phyloP scores from a whole-genome alignment of 257 asterid species.

The Rubia yunnanensis region DNA sequence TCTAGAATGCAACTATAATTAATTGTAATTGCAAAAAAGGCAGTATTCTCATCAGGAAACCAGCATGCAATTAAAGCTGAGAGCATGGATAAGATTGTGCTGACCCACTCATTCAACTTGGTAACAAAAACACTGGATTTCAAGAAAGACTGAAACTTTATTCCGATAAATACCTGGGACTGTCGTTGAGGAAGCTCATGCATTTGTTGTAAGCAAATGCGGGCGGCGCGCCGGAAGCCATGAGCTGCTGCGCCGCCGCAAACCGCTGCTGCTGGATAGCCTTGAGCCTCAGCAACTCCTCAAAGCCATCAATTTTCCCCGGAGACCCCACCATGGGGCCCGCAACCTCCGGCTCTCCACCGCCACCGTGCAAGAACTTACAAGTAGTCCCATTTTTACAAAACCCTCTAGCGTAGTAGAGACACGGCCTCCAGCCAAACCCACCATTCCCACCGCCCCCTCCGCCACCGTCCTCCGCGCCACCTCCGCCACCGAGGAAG shows the following conservation, averaged over 20 bases:
- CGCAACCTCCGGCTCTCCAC: slow-evolving; percentile 14
- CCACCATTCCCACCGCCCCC: slow-evolving; percentile 30
- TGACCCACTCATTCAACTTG: not conserved
- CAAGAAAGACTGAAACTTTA: slow-evolving; percentile 14
- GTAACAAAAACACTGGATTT: not conserved
- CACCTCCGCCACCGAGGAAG: slow-evolving; percentile 44
- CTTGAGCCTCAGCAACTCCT: slow-evolving; percentile 60
- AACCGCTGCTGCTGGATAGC: slow-evolving; percentile 77
- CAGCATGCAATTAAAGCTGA: not conserved
- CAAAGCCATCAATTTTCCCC: slow-evolving; percentile 38
- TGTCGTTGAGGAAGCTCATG: slow-evolving; percentile 47
- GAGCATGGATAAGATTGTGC: not conserved
- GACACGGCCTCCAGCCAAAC: slow-evolving; percentile 72
- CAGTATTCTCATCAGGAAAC: not conserved
- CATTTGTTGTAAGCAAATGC: slow-evolving; percentile 51
- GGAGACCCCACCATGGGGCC: slow-evolving; percentile 47
- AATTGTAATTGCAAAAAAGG: not conserved
- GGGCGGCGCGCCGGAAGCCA: slow-evolving; percentile 56
- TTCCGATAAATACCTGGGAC: slow-evolving; percentile 40
- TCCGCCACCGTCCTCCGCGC: slow-evolving; percentile 34
- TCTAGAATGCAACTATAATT: not conserved
- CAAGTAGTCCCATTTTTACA: slow-evolving; percentile 67
- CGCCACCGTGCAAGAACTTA: slow-evolving; percentile 48
- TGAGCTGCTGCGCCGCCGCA: slow-evolving; percentile 35
- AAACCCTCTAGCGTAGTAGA: slow-evolving; percentile 67